phyloP scores from a whole-genome alignment of 495 filamentous ascomycete species.

The Cetradonia linearis region DNA sequence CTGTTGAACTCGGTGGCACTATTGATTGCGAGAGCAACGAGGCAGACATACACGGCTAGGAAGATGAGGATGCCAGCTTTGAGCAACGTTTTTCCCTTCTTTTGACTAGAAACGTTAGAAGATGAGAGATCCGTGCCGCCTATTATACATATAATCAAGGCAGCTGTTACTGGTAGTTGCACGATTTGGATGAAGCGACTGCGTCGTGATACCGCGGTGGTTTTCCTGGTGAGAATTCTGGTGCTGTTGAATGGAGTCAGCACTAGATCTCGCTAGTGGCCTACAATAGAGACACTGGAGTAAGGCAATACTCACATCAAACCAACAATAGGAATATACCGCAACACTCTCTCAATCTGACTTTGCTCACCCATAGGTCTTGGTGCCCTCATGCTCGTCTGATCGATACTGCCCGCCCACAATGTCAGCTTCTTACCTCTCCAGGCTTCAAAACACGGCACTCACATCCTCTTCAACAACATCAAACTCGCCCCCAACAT shows the following conservation, averaged over 20 bases:
- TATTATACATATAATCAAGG: conserved; percentile 16
- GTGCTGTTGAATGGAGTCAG: not conserved
- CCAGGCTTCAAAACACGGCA: not conserved
- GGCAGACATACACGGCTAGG: conserved; percentile 17
- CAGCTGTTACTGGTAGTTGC: conserved; percentile 10
- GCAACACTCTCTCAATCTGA: not conserved
- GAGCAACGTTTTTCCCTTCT: conserved; percentile 10
- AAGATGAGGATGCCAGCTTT: conserved; percentile 20
- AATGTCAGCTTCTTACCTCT: not conserved
- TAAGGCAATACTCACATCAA: not conserved
- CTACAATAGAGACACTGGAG: not conserved
- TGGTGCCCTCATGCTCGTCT: not conserved
- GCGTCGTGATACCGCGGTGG: conserved; percentile 1
- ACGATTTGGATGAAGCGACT: conserved; percentile 13
- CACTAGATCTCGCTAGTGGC: not conserved
- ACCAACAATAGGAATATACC: not conserved
- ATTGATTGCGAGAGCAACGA: conserved; percentile 7
- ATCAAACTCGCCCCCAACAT: conserved; percentile 19
- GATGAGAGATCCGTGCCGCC: conserved; percentile 13
- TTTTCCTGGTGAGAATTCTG: not conserved
- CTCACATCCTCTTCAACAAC: conserved; percentile 19
- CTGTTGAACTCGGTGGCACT: conserved; percentile 7
- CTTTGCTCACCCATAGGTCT: not conserved
- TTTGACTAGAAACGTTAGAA: not conserved
- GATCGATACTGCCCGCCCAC: not conserved